Base-by-base conservation (phyloP, 1,139 yeast species). In the Diutina neorugosa region DNA sequence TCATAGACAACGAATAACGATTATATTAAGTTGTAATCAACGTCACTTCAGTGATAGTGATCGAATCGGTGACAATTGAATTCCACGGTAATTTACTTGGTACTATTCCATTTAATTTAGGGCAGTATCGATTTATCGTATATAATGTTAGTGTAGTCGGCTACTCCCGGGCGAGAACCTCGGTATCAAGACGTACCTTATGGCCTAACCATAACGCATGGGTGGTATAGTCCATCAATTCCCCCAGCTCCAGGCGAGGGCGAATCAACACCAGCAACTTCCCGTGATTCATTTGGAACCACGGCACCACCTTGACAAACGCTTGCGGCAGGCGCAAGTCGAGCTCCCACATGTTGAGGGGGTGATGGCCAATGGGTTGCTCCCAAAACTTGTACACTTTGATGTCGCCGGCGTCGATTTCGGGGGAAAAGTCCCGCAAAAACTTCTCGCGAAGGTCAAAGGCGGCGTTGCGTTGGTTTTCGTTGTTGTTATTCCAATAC, bases 291-390 rank as follows among this genome's bases (percentile, higher is more conserved):
- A 75, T 56, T 58, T 78, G 83, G 23, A 51, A 41, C 19, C 18
- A 44, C 9, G 48, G 48, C 14, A 44, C 48, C 11, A 44, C 16
- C 48, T 23, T 21, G 19, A 21, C 48, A 44, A 44, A 44, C 48
- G 21, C 3, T 37, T 44, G 19, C 19, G 48, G 34, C 31, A 20
- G 31, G 16, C 12, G 18, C 14, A 44, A 44, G 61, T 73, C 77
- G 51, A 73, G 59, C 58, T 73, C 77, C 69, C 71, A 73, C 77
- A 73, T 72, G 55, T 62, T 63, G 25, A 70, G 63, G 0, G 84
- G 81, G 58, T 81, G 85, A 0, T 85, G 85, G 0, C 86, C 86
- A 51, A 81, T 65, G 21, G 82, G 77, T 52, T 65, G 64, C 52
- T 77, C 78, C 73, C 78, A 76, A 52, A 78, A 66, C 57, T 71